Base-by-base conservation (phyloP, 2,329 filamentous ascomycete species). In the Monilinia polystroma region DNA sequence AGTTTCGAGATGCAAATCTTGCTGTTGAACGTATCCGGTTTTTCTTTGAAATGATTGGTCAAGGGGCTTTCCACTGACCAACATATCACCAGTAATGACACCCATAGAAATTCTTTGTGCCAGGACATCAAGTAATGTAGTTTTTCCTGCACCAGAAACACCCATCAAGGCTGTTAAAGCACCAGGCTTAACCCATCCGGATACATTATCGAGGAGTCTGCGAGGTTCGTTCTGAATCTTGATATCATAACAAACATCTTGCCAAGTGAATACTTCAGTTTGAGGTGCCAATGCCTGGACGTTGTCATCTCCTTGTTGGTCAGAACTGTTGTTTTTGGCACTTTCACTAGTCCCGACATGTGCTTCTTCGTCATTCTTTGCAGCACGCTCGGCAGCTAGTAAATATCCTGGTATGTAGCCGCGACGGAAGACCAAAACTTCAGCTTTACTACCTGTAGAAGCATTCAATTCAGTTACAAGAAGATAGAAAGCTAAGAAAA, bases 11-110 rank as follows among this genome's bases (percentile, higher is more conserved):
- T 97, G 93, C 4, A 97, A 83, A 84, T 97, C 93, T 77, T 96
- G 92, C 77, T 97, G 93, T 76, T 97, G 92, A 51, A 94, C 93
- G 72, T 97, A 97, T 45, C 93, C 93, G 0, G 92, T 96, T 80
- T 94, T 95, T 70, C 93, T 89, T 77, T 96, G 93, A 84, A 97
- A 97, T 1, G 90, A 93, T 53, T 84, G 83, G 58, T 73, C 70
- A 2, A 72, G 68, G 2, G 70, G 70, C 43, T 73, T 72, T 1
- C 74, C 75, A 4, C 69, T 72, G 10, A 76, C 72, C 0, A 75
- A 65, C 89, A 97, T 96, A 72, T 95, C 90, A 63, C 93, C 93
- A 5, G 86, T 88, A 63, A 97, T 91, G 12, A 96, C 89, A 78
- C 93, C 93, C 88, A 95, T 95, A 0, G 91, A 92, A 5, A 91